Base-by-base conservation (phyloP, 2,329 filamentous ascomycete species). In the Colletotrichum spaethianum region DNA sequence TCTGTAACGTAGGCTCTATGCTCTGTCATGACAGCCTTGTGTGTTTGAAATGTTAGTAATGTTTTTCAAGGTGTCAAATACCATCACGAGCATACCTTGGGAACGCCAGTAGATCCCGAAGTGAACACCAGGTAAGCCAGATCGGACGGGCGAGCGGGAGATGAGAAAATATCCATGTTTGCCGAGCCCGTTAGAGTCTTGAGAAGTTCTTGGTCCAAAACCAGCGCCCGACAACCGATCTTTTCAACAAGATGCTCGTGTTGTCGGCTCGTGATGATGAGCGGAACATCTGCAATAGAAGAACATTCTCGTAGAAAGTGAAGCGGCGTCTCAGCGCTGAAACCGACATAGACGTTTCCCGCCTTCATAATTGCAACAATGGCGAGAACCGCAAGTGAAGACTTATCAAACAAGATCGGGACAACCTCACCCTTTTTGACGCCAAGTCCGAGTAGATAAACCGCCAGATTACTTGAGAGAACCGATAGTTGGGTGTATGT, bases 281-380 rank as follows among this genome's bases (percentile, higher is more conserved):
- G 26, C 16, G 36, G n/a, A 0, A 55, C 65, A 16, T 44, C 12
- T n/a, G 56, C 57, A 18, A 67, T 67, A 14, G 31, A 42, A 4
- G 57, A 55, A 11, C 57, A 69, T 33, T 65, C 44, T 50, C n/a
- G 40, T 11, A 63, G 42, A 28, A 52, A 65, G 33, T 52, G 59
- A 52, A 63, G 20, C 16, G 59, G 61, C 11, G 53, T 40, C 44
- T 59, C 61, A 18, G 59, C 38, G 6, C 53, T 57, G 50, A 69
- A 42, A 2, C 60, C 67, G 36, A 69, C 67, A 26, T 57, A 89
- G 83, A 20, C 83, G 82, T 1, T 83, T 86, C 23, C 87, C 3
- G 86, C 81, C 75, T 93, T 92, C 40, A 94, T 82, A 2, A 92
- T 86, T 0, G 92, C 92, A n/a, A 95, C 84, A 72, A 95, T 91